Base-by-base conservation (phyloP, 2,329 filamentous ascomycete genomes). In the Fusarium marasasianum region DNA sequence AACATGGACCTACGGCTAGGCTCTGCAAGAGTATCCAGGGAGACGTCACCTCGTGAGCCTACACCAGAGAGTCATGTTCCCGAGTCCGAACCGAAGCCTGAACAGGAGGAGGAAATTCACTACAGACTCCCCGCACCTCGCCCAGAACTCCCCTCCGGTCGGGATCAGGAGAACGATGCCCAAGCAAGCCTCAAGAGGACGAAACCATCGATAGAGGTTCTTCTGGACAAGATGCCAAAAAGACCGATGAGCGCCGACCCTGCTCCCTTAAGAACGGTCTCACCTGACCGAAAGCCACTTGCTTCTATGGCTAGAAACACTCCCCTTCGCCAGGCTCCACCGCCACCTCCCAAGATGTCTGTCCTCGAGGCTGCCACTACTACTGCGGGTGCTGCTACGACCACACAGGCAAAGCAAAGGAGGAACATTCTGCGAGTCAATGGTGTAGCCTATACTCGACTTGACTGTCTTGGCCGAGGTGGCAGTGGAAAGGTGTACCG, bases 401-500 rank as follows among this genome's bases (percentile, higher is more conserved):
- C 94, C 7, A 89, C 90, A 8, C 93, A 95, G 79, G 86, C 86
- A 29, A 89, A 88, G 81, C 95, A 93, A 82, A 94, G 94, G 79
- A 90, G 94, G 53, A 94, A 94, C 72, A 92, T 96, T 66, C 89
- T 98, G 66, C 91, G 92, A 53, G 91, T 99, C 70, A 99, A 99
- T 79, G 94, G 94, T 69, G 97, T 97, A 80, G 90, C 91, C 41
- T 99, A 97, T 80, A 96, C 95, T 29, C 90, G 96, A 53, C 89
- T 98, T 71, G 95, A 98, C 81, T 94, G 93, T 75, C 92, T 99
- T 74, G 96, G 96, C 15, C 92, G 95, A 66, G 96, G 96, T 71
- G 96, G 96, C 38, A 98, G 94, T 76, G 95, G 93, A 56, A 95
- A 97, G 79, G 96, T 99, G 4, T 99, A 98, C 82, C 92, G 95